These are phyloP conservation scores for Acorus gramineus DNA, from an alignment of 106 monocot species.

Conservation along the genomic window DNA sequence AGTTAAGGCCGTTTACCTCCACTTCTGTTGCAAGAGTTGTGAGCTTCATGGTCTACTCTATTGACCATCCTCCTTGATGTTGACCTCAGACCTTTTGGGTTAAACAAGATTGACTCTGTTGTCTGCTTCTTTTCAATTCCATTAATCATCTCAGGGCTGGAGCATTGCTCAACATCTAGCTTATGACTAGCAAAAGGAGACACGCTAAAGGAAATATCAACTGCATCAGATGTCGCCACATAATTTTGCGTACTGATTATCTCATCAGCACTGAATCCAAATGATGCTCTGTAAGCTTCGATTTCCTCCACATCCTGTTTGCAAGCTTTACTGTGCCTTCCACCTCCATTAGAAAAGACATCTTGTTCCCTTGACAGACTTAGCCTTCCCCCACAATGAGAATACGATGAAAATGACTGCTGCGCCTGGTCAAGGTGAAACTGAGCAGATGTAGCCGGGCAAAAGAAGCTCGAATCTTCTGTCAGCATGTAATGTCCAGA, in stretches of 20 bases:
- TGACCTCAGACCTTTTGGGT: slow-evolving; percentile 9
- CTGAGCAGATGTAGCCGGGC: slow-evolving; percentile 59
- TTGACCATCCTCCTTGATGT: background rate
- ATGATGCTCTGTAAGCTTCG: slow-evolving; percentile 97
- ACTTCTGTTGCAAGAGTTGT: background rate
- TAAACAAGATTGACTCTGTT: slow-evolving; percentile 1
- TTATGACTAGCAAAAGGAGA: slow-evolving; percentile 37
- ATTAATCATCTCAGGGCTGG: slow-evolving; percentile 12
- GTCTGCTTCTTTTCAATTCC: slow-evolving; percentile 16
- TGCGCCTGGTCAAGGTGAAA: slow-evolving; percentile 57
- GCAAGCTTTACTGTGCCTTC: slow-evolving; percentile 34
- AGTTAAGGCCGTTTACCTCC: background rate
- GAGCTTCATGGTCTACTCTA: background rate
- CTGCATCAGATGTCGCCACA: slow-evolving; percentile 50
- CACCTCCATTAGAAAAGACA: slow-evolving; percentile 8
- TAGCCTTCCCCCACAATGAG: slow-evolving; percentile 22
- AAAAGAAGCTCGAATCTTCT: slow-evolving; percentile 53
- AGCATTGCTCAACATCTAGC: slow-evolving; percentile 11
- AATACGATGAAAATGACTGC: slow-evolving; percentile 17
- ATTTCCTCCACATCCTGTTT: slow-evolving; percentile 82
- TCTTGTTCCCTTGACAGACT: slow-evolving; percentile 28
- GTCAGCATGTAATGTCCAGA: slow-evolving; percentile 43
- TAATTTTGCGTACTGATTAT: slow-evolving; percentile 55
- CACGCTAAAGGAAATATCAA: slow-evolving; percentile 78
- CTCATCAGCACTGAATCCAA: slow-evolving; percentile 96